Evolutionary conservation across 208 protist species (phyloP).

Genomic region (Naegleria fowleri): DNA sequence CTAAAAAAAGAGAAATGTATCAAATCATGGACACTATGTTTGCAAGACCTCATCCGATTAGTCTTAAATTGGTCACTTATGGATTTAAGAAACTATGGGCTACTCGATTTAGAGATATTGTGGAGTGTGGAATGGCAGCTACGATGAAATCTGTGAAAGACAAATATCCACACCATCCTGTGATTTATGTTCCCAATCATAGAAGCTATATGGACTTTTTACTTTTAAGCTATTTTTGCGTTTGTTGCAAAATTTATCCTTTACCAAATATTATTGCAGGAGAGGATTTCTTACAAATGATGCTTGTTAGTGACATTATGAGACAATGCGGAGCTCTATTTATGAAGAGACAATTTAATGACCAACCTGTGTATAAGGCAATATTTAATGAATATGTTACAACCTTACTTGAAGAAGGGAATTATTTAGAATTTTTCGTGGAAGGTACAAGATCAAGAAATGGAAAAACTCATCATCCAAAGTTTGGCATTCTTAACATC

Average conservation of each 20-base stretch:
- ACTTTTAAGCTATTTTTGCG: constrained; percentile 56
- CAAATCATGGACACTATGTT: background rate
- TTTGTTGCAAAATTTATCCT: background rate
- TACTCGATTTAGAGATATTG: background rate
- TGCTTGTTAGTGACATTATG: constrained; percentile 60
- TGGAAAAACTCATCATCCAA: constrained; percentile 71
- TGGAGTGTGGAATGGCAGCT: background rate
- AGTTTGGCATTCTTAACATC: constrained; percentile 75
- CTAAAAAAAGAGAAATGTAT: background rate
- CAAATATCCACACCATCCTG: background rate
- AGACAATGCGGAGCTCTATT: constrained; percentile 77
- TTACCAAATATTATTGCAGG: constrained; percentile 44
- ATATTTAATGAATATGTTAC: constrained; percentile 72
- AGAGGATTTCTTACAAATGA: constrained; percentile 73
- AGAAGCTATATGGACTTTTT: constrained; percentile 79
- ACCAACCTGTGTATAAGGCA: constrained; percentile 66
- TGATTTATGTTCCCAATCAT: constrained; percentile 69
- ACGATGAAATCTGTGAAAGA: background rate
- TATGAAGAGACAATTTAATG: constrained; percentile 71
- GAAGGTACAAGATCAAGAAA: constrained; percentile 54
- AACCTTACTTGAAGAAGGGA: constrained; percentile 56
- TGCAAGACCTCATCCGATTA: background rate
- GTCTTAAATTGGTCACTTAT: background rate
- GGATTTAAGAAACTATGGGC: background rate
- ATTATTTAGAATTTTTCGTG: constrained; percentile 60